These are phyloP conservation scores for Cercophora scortea DNA, from an alignment of 495 filamentous ascomycete genomes.

Conservation along the genomic window DNA sequence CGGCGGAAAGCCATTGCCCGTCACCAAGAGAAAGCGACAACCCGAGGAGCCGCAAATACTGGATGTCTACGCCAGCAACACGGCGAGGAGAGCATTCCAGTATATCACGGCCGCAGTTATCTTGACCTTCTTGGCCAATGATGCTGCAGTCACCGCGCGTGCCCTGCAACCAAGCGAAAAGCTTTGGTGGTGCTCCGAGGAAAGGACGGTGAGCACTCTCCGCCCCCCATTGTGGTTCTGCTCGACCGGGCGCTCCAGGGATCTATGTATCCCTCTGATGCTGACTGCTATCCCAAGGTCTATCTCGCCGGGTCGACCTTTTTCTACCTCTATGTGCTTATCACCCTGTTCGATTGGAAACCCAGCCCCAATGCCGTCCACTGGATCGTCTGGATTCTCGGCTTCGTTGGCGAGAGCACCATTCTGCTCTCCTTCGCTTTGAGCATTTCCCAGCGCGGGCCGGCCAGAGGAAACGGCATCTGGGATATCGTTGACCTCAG, in stretches of 20 bases:
- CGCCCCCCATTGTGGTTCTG: not conserved
- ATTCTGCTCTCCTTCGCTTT: constrained; percentile 58
- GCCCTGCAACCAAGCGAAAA: constrained; percentile 54
- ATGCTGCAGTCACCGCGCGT: constrained; percentile 66
- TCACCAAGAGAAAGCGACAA: constrained; percentile 40
- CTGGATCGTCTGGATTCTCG: constrained; percentile 64
- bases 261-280: not conserved
- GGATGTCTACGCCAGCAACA: constrained; percentile 48
- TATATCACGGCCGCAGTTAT: constrained; percentile 61
- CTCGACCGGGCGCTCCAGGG: too few species aligned
- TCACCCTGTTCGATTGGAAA: constrained; percentile 72
- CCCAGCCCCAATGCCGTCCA: constrained; percentile 67
- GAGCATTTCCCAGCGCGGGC: constrained; percentile 52
- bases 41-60: constrained; percentile 15
- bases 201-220: constrained; percentile 59
- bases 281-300: constrained; percentile 46
- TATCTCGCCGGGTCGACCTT: constrained; percentile 65
- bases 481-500: constrained; percentile 47
- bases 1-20: constrained; percentile 72
- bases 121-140: constrained; percentile 66
- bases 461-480: constrained; percentile 31
- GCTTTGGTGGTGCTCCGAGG: constrained; percentile 83
- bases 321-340: constrained; percentile 53
- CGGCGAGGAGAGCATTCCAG: constrained; percentile 63
- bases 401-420: constrained; percentile 56